A percentile compares a stretch with the other conserved stretches of the same genome.
phyloP scores from a whole-genome alignment of 1,284 basidiomycete genomes.

The Phaffia rhodozyma region DNA sequence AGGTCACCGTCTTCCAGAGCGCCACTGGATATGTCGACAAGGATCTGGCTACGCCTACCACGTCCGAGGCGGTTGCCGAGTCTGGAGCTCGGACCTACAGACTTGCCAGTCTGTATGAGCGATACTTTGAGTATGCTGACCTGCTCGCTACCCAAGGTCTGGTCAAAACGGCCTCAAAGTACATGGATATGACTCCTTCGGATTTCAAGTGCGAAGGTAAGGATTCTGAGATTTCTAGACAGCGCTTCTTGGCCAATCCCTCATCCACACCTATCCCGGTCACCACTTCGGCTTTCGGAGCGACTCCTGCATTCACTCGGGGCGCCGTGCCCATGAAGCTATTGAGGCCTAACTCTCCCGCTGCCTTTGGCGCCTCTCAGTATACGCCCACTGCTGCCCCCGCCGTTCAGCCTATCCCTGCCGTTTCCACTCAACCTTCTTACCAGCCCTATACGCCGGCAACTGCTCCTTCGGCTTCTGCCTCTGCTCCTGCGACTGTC shows the following conservation, averaged over 20 bases:
- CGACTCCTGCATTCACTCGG: background rate
- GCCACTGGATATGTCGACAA: conserved; percentile 78
- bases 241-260: conserved; percentile 43
- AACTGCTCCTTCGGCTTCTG: conserved; percentile 13
- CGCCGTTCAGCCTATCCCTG: background rate
- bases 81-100: conserved; percentile 60
- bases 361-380: background rate
- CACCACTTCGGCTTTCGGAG: conserved; percentile 2
- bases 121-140: conserved; percentile 92
- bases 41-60: conserved; percentile 48
- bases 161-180: conserved; percentile 66
- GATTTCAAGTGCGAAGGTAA: conserved; percentile 60
- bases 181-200: conserved; percentile 65
- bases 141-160: conserved; percentile 82
- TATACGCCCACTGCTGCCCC: background rate
- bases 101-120: conserved; percentile 74
- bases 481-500: conserved; percentile 8
- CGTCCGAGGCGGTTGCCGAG: conserved; percentile 38
- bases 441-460: conserved; percentile 23
- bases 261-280: conserved; percentile 13
- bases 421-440: conserved; percentile 8
- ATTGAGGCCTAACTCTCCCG: background rate
- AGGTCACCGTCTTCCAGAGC: conserved; percentile 85
- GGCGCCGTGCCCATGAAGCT: background rate
- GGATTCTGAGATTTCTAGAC: conserved; percentile 50